Evolutionary conservation across 371 early-diverging fungal species (phyloP), one percentile per base, ranked within the genome.

Genomic region (Mortierella polycephala): DNA sequence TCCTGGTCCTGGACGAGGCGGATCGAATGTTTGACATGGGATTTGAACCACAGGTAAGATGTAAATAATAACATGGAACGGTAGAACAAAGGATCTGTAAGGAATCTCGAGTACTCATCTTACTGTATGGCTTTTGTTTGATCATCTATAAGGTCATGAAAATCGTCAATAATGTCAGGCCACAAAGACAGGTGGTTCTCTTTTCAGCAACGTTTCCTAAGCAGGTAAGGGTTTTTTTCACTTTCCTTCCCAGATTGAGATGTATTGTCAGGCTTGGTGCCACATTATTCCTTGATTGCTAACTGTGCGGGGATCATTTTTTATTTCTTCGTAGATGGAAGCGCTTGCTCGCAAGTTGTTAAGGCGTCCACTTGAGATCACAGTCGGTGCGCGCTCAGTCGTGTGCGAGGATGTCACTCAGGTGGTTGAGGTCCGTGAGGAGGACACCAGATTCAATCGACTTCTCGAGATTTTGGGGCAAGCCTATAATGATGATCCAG

Each of bases 21-120:
- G 98, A 98, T 84, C 91, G 96, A 71, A 96, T 98, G 93, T 94
- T 95, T 83, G 99, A 99, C 85, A 93, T 98, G 94, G 99, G 99
- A 20, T 99, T 99, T 81, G 98, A 98, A 76, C 98, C 97, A 46
- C 99, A 99, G 84, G 91, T 91, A 81, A 67, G 11, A 37, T 44
- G 5, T 45, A 53, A 39, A 59, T 59, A 45, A 37, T 37, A 50
- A 10, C 30, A 42, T 47, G 47, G 47, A 47, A 5, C 47, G n/a
- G 47, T 10, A 3, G 30, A 30, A 2, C 4, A 30, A 30, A 30
- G 30, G 30, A 30, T 30, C 30, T 30, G 30, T 30, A 30, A 30
- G 30, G 30, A 30, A 2, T 30, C 4, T 30, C 30, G 30, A 30
- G 30, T 30, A 30, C 30, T 30, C 30, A 30, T 30, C 30, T 30